Conservation (phyloP, 2,329 filamentous ascomycete species). For the Pleoardoris graminearum region DNA sequence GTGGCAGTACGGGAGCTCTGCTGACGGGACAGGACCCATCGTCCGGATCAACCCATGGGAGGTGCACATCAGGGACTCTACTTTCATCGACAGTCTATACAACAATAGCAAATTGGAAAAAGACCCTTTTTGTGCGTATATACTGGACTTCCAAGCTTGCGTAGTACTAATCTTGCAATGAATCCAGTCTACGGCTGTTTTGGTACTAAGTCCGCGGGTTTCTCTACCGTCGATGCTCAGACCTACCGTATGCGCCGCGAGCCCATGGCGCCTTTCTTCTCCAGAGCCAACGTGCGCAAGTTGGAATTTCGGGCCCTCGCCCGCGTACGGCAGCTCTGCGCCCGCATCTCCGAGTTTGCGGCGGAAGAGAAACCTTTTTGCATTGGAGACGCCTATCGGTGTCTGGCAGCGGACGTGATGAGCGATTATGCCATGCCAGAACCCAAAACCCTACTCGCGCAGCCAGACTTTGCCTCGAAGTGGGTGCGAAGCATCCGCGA, state of each 20-base stretch:
- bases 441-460: slow-evolving; percentile 11
- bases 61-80: slow-evolving; percentile 21
- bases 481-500: slow-evolving; percentile 13
- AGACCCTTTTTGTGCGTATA: slow-evolving; percentile 10
- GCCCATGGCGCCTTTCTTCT: slow-evolving; percentile 31
- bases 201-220: slow-evolving; percentile 8
- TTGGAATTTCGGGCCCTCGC: slow-evolving; percentile 24
- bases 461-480: slow-evolving; percentile 13
- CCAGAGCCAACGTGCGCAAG: slow-evolving; percentile 24
- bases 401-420: slow-evolving; percentile 18
- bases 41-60: slow-evolving; percentile 19
- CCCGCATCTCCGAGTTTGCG: slow-evolving; percentile 9
- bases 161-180: neutral
- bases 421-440: slow-evolving; percentile 17
- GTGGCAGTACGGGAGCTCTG: neutral
- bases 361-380: slow-evolving; percentile 7
- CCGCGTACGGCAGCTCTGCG: slow-evolving; percentile 14
- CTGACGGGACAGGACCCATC: slow-evolving; percentile 9
- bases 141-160: neutral
- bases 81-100: slow-evolving; percentile 17
- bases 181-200: slow-evolving; percentile 14
- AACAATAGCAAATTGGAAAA: slow-evolving; percentile 17
- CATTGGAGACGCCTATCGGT: slow-evolving; percentile 17
- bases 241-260: slow-evolving; percentile 23
- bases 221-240: slow-evolving; percentile 22